Evolutionary conservation across 768 basidiomycete species (phyloP).

Genomic region (Naematelia aurantialba): DNA sequence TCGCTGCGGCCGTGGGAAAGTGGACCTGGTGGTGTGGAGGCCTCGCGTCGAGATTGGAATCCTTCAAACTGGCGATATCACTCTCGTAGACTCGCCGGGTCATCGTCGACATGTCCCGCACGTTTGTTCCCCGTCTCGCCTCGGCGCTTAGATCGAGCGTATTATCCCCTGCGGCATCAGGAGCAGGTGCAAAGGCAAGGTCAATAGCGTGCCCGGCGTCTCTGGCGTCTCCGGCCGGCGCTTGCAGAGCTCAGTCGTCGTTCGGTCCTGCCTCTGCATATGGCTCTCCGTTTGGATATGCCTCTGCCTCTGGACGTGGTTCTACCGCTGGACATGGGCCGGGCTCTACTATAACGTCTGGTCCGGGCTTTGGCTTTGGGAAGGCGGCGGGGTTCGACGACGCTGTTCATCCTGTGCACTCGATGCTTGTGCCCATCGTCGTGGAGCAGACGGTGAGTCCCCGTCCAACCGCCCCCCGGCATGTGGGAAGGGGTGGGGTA

Average conservation of each 20-base stretch:
- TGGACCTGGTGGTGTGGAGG: neutral
- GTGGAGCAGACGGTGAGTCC: slow-evolving; percentile 78
- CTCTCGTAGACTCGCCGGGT: too few relatives aligned
- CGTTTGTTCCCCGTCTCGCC: neutral
- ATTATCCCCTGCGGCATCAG: neutral
- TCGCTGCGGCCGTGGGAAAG: neutral
- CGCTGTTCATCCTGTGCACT: neutral
- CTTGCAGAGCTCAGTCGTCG: too few relatives aligned
- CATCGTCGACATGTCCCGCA: neutral
- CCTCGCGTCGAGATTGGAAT: neutral
- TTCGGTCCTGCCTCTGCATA: too few relatives aligned
- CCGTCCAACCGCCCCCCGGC: too few relatives aligned
- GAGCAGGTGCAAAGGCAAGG: neutral
- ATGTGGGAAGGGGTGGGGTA: too few relatives aligned
- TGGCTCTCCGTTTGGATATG: too few relatives aligned
- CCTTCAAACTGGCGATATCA: neutral
- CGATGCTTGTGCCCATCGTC: slow-evolving; percentile 74
- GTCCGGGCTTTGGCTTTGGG: too few relatives aligned
- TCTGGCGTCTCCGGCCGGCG: too few relatives aligned
- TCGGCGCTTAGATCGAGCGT: neutral
- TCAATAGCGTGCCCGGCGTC: too few relatives aligned
- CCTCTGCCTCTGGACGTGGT: too few relatives aligned
- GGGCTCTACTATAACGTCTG: too few relatives aligned
- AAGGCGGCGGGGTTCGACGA: neutral
- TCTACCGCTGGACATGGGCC: too few relatives aligned